Percentiles rank a stretch among this genome's conserved stretches.
Evolutionary conservation across 352 stramenopile genomes (phyloP).

Genomic region (Pythium monospermum): DNA sequence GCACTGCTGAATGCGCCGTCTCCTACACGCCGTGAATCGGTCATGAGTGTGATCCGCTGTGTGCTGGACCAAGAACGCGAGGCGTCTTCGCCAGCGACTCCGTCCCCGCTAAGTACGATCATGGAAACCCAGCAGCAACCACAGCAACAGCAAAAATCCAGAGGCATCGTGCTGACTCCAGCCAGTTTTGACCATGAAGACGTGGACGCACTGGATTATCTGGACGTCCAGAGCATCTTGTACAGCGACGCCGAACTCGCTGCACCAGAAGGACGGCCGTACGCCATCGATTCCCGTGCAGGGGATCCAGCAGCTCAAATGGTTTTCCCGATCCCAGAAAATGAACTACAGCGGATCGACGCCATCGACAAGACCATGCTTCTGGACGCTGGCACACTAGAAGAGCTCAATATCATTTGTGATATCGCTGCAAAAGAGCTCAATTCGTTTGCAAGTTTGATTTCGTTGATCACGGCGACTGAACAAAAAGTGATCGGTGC

Average conservation of each 20-base stretch:
- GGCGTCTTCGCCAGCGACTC: neutral
- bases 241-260: neutral
- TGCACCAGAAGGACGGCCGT: neutral
- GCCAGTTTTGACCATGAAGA: neutral
- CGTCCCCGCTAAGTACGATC: neutral
- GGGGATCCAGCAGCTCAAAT: neutral
- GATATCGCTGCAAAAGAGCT: constrained; percentile 40
- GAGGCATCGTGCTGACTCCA: neutral
- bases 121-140: neutral
- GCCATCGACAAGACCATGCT: constrained; percentile 27
- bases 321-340: constrained; percentile 12
- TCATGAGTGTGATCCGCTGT: constrained; percentile 12
- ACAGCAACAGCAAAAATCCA: neutral
- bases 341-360: constrained; percentile 38
- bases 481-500: constrained; percentile 40
- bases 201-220: neutral
- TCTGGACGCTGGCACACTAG: constrained; percentile 29
- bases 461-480: constrained; percentile 52
- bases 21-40: neutral
- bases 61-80: constrained; percentile 14
- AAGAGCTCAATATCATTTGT: constrained; percentile 61
- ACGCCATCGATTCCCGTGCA: neutral
- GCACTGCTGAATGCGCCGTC: constrained; percentile 5
- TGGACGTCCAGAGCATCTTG: neutral
- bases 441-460: constrained; percentile 29